Evolutionary conservation across 176 grass and related monocot genomes (phyloP).

Genomic region (Melocanna baccifera): DNA sequence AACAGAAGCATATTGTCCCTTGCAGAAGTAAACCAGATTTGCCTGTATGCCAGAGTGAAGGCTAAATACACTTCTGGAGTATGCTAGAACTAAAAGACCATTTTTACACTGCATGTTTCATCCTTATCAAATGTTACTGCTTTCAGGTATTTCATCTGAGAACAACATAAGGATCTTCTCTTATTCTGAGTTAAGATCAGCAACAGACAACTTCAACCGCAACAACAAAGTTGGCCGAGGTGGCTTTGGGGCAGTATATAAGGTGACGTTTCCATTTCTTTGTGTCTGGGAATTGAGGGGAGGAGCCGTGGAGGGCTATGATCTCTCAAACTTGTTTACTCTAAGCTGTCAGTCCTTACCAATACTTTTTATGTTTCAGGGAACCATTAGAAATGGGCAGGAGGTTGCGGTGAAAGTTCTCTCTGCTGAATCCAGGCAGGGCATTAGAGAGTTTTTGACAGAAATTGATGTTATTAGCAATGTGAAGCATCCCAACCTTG

Average conservation of each 20-base stretch:
- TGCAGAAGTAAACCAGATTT: neutral
- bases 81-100: neutral
- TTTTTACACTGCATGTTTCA: neutral
- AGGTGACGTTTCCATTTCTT: slow-evolving; percentile 45
- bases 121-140: neutral
- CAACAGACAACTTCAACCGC: slow-evolving; percentile 67
- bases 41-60: neutral
- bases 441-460: slow-evolving; percentile 85
- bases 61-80: neutral
- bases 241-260: slow-evolving; percentile 84
- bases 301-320: neutral
- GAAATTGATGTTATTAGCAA: slow-evolving; percentile 86
- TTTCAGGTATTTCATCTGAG: slow-evolving; percentile 71
- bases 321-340: neutral
- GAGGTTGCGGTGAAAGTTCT: slow-evolving; percentile 81
- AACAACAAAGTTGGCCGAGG: slow-evolving; percentile 71
- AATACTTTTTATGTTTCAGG: slow-evolving; percentile 39
- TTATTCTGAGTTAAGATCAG: slow-evolving; percentile 70
- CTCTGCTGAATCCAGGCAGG: slow-evolving; percentile 88
- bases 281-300: neutral
- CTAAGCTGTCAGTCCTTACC: neutral
- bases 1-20: neutral
- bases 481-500: slow-evolving; percentile 86
- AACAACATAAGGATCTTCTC: slow-evolving; percentile 85
- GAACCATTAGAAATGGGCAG: slow-evolving; percentile 50